Evolutionary conservation across 129 eudicot species (phyloP).

Genomic region (Pittosporum tobira): DNA sequence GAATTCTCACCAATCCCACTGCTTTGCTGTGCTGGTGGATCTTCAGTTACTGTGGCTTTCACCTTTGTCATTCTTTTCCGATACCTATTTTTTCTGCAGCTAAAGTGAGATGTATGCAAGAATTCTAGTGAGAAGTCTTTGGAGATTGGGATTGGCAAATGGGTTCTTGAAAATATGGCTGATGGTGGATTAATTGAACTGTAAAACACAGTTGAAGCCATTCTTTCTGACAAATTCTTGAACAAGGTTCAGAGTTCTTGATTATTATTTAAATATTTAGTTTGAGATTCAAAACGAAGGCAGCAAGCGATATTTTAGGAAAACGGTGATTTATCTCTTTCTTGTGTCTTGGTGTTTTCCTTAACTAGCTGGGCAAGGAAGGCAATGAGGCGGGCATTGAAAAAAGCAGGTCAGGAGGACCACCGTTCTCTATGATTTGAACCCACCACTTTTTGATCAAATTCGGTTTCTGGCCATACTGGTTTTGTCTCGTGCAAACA

Average conservation of each 20-base stretch:
- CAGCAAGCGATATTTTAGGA: no score
- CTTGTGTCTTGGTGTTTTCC: background rate
- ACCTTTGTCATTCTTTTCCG: constrained; percentile 14
- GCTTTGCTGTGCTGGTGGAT: background rate
- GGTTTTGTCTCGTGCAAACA: no score
- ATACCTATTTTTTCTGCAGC: constrained; percentile 23
- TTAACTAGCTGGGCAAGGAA: background rate
- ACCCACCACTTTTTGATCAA: no score
- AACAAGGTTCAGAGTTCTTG: background rate
- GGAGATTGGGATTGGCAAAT: constrained; percentile 23
- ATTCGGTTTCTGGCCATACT: no score
- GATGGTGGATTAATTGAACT: constrained; percentile 37
- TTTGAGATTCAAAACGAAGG: no score
- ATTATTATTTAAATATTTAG: no score
- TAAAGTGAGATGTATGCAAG: constrained; percentile 21
- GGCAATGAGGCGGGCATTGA: constrained; percentile 4
- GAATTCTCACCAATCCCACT: constrained; percentile 10
- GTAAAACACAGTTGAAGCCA: constrained; percentile 47
- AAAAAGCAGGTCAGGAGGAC: no score
- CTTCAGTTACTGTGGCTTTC: constrained; percentile 32
- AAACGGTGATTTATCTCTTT: background rate
- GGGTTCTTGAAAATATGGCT: constrained; percentile 42
- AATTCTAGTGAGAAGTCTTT: constrained; percentile 29
- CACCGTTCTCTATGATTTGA: no score
- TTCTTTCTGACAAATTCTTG: background rate